phyloP scores from a whole-genome alignment of 257 asterid species.

The Lavandula angustifolia region DNA sequence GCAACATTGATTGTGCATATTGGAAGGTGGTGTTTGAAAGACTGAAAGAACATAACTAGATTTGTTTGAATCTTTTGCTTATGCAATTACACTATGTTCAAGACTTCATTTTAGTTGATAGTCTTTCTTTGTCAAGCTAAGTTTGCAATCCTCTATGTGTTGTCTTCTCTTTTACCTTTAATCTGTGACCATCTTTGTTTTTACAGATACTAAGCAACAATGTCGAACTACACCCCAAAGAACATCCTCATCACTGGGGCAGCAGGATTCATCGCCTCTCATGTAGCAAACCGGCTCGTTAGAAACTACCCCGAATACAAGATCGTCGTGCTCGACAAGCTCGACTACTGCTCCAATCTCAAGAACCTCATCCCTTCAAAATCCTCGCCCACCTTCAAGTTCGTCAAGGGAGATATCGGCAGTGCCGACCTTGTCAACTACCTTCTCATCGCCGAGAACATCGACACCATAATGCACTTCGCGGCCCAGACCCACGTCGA shows the following conservation, averaged over 20 bases:
- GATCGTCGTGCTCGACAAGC: slow-evolving; percentile 92
- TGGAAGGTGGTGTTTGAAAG: neutral
- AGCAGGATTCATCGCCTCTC: slow-evolving; percentile 97
- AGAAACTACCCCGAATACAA: slow-evolving; percentile 87
- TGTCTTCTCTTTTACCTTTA: slow-evolving; percentile 7
- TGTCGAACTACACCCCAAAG: slow-evolving; percentile 78
- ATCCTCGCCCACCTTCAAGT: slow-evolving; percentile 78
- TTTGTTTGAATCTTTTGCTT: slow-evolving; percentile 1
- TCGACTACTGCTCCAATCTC: slow-evolving; percentile 88
- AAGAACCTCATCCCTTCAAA: slow-evolving; percentile 81
- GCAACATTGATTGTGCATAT: neutral
- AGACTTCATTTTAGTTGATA: neutral
- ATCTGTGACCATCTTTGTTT: slow-evolving; percentile 7
- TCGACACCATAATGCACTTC: slow-evolving; percentile 97
- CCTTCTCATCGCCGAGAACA: slow-evolving; percentile 87
- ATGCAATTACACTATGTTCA: neutral
- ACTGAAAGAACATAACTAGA: neutral
- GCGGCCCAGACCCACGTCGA: slow-evolving; percentile 99
- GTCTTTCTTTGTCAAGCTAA: neutral
- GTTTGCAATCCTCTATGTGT: neutral
- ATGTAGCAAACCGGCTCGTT: slow-evolving; percentile 89
- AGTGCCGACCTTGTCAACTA: slow-evolving; percentile 98
- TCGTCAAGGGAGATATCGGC: slow-evolving; percentile 89
- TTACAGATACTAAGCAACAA: slow-evolving; percentile 41
- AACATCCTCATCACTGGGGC: slow-evolving; percentile 99